phyloP scores from a whole-genome alignment of 306 rosid genomes.

The Fragaria vesca region DNA sequence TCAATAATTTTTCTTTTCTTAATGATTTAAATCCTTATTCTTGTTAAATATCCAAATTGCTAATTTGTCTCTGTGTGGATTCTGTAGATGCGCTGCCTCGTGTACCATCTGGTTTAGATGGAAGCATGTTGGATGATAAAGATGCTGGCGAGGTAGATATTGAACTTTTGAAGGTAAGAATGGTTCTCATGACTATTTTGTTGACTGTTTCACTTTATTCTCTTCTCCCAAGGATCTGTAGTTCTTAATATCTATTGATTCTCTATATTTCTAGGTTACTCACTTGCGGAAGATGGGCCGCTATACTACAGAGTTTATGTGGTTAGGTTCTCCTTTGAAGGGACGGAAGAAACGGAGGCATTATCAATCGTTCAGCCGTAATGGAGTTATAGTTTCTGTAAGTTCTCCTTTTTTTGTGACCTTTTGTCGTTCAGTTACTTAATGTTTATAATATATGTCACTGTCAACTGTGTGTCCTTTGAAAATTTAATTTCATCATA shows the following conservation, averaged over 20 bases:
- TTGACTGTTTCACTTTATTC: not conserved
- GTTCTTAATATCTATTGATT: not conserved
- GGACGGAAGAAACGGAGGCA: slow-evolving; percentile 68
- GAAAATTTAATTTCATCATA: slow-evolving; percentile 1
- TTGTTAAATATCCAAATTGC: not conserved
- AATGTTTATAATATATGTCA: not conserved
- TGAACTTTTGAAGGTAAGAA: slow-evolving; percentile 52
- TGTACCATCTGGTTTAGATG: slow-evolving; percentile 17
- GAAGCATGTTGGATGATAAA: slow-evolving; percentile 23
- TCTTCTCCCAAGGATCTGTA: not conserved
- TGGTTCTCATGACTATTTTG: not conserved
- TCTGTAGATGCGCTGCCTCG: slow-evolving; percentile 38
- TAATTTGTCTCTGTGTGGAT: not conserved
- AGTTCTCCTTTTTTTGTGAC: slow-evolving; percentile 12
- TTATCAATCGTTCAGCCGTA: slow-evolving; percentile 57
- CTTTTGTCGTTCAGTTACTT: not conserved
- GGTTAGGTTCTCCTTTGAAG: slow-evolving; percentile 69
- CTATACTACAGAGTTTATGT: slow-evolving; percentile 41
- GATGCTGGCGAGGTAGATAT: slow-evolving; percentile 28
- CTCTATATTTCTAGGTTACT: slow-evolving; percentile 37
- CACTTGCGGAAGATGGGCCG: slow-evolving; percentile 35
- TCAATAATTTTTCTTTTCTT: not conserved
- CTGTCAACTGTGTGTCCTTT: not conserved
- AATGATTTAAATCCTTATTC: not conserved
- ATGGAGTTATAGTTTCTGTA: slow-evolving; percentile 70